These are phyloP conservation scores for Ustilago loliicola DNA, from an alignment of 1,284 basidiomycete species.

Conservation along the genomic window DNA sequence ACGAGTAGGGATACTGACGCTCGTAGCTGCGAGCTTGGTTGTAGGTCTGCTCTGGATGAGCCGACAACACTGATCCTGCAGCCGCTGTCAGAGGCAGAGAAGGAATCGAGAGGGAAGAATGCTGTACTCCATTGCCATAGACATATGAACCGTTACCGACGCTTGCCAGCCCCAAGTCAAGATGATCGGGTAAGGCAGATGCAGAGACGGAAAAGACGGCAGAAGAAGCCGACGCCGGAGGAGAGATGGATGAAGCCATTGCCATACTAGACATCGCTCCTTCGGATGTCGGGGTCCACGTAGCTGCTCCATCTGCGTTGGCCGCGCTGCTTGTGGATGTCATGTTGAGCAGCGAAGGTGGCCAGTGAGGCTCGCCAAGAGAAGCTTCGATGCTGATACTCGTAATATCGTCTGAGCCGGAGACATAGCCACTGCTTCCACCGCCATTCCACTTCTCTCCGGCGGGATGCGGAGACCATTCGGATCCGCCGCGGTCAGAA, in stretches of 20 bases:
- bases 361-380: constrained; percentile 25
- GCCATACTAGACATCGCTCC: constrained; percentile 23
- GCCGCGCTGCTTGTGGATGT: not conserved
- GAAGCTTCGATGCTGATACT: constrained; percentile 15
- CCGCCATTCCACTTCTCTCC: constrained; percentile 11
- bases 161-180: constrained; percentile 5
- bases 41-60: constrained; percentile 9
- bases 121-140: not conserved
- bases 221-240: constrained; percentile 10
- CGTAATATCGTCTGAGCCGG: constrained; percentile 12
- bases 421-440: constrained; percentile 7
- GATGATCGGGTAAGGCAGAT: constrained; percentile 15
- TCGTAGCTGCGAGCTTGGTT: constrained; percentile 11
- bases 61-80: not conserved
- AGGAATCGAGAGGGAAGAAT: constrained; percentile 9
- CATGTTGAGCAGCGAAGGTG: constrained; percentile 11
- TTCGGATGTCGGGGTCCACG: constrained; percentile 28
- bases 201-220: constrained; percentile 22
- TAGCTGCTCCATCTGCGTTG: not conserved
- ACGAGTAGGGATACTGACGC: constrained; percentile 4
- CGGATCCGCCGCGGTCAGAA: constrained; percentile 13
- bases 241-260: constrained; percentile 27
- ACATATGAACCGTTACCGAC: constrained; percentile 4
- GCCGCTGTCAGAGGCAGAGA: constrained; percentile 8
- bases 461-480: constrained; percentile 20